Evolutionary conservation across 129 eudicot genomes (phyloP), one percentile per base, ranked within the genome.

Genomic region (Saposhnikovia divaricata): DNA sequence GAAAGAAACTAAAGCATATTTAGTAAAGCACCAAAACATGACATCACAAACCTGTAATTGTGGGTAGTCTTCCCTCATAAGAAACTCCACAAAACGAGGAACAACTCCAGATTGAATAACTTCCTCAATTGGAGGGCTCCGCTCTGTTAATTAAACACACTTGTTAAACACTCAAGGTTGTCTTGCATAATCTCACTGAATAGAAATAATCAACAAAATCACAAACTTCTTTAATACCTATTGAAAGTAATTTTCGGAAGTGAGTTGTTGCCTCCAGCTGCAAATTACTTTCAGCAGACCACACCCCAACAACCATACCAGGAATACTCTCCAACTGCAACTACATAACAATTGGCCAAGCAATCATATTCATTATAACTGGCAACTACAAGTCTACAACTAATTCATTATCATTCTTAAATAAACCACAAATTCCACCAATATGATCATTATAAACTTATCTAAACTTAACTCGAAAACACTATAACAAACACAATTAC

Each of bases 61-160:
- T 11, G 98, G 98, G 78, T 87, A 91, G 83, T 88, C 97, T 80
- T 93, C 98, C 85, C 96, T 86, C 83, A 81, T 80, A 66, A 93
- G 91, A 82, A 91, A 91, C 84, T 91, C 90, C 23, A 91, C 98
- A 76, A 93, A 93, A 69, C 98, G 93, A 61, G 98, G 98, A 78
- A 93, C 97, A 80, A 91, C 95, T 55, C 98, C 98, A 61, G 98
- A 88, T 77, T 86, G 97, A 76, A 93, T 93, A 37, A 93, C 97
- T 89, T 93, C 97, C 81, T 93, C 97, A 66, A 93, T 93, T 61
- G 97, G 98, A 63, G 98, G 98, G 81, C 90, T 91, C 27, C 97
- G 87, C 74, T 91, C 98, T 93, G 84, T 38, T 31, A 72, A 79
- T 70, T 53, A 80, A 43, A 65, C 75, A 79, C 18, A 73, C 21